These are phyloP conservation scores for Pleurotus pulmonarius DNA, from an alignment of 768 basidiomycete species.

Conservation along the genomic window DNA sequence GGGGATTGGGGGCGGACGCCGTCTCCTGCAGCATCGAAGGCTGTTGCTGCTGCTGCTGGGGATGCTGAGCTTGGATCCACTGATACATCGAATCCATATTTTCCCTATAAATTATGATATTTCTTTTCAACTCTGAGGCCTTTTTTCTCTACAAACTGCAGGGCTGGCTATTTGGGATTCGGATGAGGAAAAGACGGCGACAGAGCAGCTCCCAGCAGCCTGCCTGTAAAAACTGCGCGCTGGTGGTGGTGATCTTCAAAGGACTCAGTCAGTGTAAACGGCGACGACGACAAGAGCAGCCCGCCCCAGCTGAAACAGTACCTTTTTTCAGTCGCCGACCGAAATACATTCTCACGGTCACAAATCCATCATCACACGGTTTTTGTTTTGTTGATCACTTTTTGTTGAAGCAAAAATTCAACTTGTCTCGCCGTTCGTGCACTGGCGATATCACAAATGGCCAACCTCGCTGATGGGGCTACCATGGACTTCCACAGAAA, in stretches of 20 bases:
- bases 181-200: neutral
- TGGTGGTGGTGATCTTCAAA: conserved; percentile 6
- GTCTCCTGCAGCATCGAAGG: conserved; percentile 17
- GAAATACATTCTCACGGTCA: conserved; percentile 30
- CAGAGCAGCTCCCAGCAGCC: neutral
- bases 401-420: neutral
- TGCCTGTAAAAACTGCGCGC: conserved; percentile 5
- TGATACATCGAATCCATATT: conserved; percentile 30
- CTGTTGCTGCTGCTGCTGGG: neutral
- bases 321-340: conserved; percentile 27
- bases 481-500: conserved; percentile 27
- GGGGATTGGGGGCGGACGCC: conserved; percentile 27
- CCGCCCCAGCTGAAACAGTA: neutral
- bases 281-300: too few relatives aligned
- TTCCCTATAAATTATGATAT: conserved; percentile 34
- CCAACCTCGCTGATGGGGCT: conserved; percentile 18
- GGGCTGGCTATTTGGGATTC: conserved; percentile 1
- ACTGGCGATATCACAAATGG: conserved; percentile 15
- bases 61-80: conserved; percentile 37
- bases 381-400: neutral
- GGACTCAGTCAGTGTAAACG: neutral
- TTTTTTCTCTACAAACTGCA: conserved; percentile 20
- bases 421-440: neutral
- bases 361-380: neutral
- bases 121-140: conserved; percentile 19